These are phyloP conservation scores for Suhomyces xylopsoci DNA, from an alignment of 805 yeast genomes.

Conservation along the genomic window DNA sequence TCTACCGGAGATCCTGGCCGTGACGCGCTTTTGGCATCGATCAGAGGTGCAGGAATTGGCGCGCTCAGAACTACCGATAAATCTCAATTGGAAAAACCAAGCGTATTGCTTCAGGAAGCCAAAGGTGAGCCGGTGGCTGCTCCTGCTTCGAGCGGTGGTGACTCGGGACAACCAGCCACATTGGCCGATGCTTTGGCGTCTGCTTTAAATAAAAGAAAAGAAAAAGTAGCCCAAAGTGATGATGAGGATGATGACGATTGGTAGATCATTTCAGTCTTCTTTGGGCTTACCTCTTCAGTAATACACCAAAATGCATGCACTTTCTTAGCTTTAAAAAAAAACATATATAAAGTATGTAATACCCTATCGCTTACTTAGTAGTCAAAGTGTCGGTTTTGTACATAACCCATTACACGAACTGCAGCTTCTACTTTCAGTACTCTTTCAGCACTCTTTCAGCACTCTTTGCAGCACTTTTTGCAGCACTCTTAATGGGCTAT, in stretches of 20 bases:
- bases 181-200: constrained; percentile 87
- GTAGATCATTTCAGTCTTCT: constrained; percentile 12
- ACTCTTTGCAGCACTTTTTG: neutral
- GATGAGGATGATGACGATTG: constrained; percentile 77
- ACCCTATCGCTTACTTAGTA: too few relatives aligned
- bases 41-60: constrained; percentile 71
- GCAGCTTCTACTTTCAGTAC: neutral
- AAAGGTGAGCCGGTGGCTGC: constrained; percentile 54
- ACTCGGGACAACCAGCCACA: constrained; percentile 58
- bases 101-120: constrained; percentile 68
- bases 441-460: neutral
- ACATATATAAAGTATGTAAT: too few relatives aligned
- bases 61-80: constrained; percentile 76
- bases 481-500: too few relatives aligned
- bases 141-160: constrained; percentile 30
- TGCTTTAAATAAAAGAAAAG: constrained; percentile 79
- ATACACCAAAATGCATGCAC: neutral
- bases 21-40: constrained; percentile 83
- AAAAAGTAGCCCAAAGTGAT: constrained; percentile 75
- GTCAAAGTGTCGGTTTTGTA: too few relatives aligned
- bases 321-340: neutral
- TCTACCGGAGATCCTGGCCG: constrained; percentile 53
- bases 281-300: neutral
- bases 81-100: constrained; percentile 76
- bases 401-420: too few relatives aligned